Conservation (phyloP, 140 eudicot species). For the Senecio squalidus region DNA sequence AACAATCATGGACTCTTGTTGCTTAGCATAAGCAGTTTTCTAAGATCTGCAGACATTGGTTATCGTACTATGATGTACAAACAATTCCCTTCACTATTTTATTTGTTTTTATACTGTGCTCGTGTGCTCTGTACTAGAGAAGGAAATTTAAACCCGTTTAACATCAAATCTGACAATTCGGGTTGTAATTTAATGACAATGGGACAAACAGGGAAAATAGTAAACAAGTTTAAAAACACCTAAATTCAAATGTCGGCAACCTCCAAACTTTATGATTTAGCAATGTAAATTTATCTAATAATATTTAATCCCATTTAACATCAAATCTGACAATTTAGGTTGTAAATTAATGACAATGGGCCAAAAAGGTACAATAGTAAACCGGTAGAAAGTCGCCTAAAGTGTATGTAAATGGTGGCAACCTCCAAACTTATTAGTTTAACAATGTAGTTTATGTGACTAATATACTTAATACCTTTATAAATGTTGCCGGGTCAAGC, state of each 20-base stretch:
- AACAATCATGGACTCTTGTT: too few relatives aligned
- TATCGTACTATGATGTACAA: too few relatives aligned
- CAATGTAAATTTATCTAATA: too few relatives aligned
- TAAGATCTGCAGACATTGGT: too few relatives aligned
- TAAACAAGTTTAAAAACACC: background rate
- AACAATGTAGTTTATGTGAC: background rate
- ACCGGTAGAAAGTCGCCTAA: background rate
- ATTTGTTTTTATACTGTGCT: too few relatives aligned
- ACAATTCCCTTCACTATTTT: too few relatives aligned
- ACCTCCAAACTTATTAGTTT: background rate
- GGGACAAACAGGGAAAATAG: background rate
- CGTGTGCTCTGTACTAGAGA: too few relatives aligned
- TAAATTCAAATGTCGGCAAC: background rate
- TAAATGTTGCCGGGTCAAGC: background rate
- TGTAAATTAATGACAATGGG: background rate
- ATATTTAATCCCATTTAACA: background rate
- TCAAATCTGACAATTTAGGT: background rate
- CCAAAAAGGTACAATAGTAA: background rate
- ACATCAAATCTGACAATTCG: background rate
- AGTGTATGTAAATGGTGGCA: background rate
- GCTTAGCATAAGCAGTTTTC: too few relatives aligned
- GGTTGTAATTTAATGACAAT: background rate
- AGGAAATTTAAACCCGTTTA: background rate
- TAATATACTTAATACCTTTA: too few relatives aligned
- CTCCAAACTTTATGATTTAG: background rate